Evolutionary conservation across 768 basidiomycete genomes (phyloP).

Genomic region (Chalciporus chontae): DNA sequence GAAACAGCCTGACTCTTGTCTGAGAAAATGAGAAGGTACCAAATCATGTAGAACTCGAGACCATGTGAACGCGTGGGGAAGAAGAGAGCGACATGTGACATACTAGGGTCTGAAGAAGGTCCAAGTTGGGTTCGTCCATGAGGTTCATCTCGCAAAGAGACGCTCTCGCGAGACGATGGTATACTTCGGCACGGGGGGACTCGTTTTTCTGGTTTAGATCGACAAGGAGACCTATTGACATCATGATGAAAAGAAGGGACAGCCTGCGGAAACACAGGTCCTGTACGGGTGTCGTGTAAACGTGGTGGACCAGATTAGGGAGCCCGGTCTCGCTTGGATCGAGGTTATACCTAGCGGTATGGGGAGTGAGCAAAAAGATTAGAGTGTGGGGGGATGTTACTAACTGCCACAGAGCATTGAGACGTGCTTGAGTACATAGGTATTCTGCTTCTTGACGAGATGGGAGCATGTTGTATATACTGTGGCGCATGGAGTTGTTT

Average conservation of each 20-base stretch:
- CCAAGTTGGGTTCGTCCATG: slow-evolving; percentile 73
- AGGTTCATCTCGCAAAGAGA: slow-evolving; percentile 70
- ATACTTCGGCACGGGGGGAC: slow-evolving; percentile 56
- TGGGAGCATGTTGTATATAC: slow-evolving; percentile 62
- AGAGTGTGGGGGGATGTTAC: slow-evolving; percentile 26
- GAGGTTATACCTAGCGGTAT: slow-evolving; percentile 52
- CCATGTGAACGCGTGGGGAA: slow-evolving; percentile 29
- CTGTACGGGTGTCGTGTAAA: slow-evolving; percentile 58
- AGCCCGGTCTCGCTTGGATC: slow-evolving; percentile 69
- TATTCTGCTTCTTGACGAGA: slow-evolving; percentile 53
- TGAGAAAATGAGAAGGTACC: slow-evolving; percentile 72
- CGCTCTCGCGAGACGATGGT: slow-evolving; percentile 63
- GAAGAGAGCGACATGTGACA: slow-evolving; percentile 15
- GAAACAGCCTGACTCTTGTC: slow-evolving; percentile 70
- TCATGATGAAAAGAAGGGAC: slow-evolving; percentile 65
- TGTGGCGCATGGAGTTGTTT: slow-evolving; percentile 58
- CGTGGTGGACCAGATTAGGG: slow-evolving; percentile 64
- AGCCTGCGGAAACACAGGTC: slow-evolving; percentile 63
- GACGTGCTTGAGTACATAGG: slow-evolving; percentile 60
- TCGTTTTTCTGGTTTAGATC: slow-evolving; percentile 57
- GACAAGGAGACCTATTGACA: slow-evolving; percentile 68
- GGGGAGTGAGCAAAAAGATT: not conserved
- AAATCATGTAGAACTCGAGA: slow-evolving; percentile 67
- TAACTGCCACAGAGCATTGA: slow-evolving; percentile 73
- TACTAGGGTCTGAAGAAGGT: slow-evolving; percentile 66